Evolutionary conservation across 805 yeast genomes (phyloP).

Genomic region (Osmozyma mogii): DNA sequence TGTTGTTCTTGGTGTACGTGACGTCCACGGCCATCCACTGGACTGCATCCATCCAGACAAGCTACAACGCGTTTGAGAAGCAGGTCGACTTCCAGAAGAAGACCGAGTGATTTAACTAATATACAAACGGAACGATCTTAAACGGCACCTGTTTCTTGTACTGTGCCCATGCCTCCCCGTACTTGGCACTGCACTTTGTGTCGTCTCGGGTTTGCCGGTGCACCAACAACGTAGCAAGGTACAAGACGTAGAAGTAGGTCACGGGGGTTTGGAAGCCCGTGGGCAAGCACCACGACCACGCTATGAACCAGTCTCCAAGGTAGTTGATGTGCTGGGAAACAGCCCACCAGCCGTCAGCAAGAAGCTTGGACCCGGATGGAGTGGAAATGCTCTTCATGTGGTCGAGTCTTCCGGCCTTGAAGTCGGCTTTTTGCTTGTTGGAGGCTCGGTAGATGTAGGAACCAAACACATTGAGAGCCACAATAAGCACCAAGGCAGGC

Average conservation of each 20-base stretch:
- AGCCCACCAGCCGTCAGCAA: constrained; percentile 96
- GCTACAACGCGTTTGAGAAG: constrained; percentile 78
- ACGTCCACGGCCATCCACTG: constrained; percentile 60
- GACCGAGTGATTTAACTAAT: constrained; percentile 38
- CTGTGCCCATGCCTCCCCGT: constrained; percentile 79
- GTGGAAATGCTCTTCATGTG: constrained; percentile 60
- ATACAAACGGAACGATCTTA: constrained; percentile 82
- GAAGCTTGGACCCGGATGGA: constrained; percentile 66
- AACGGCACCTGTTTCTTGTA: constrained; percentile 79
- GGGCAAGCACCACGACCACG: constrained; percentile 87
- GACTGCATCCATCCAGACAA: constrained; percentile 63
- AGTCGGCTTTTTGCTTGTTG: constrained; percentile 77
- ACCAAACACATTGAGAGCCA: constrained; percentile 50
- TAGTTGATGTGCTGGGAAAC: constrained; percentile 88
- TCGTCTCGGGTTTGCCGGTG: constrained; percentile 93
- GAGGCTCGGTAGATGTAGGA: constrained; percentile 77
- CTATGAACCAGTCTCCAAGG: constrained; percentile 90
- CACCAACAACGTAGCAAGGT: constrained; percentile 71
- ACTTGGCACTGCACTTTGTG: constrained; percentile 78
- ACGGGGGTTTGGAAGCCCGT: constrained; percentile 76
- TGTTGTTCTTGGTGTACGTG: constrained; percentile 49
- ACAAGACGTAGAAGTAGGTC: constrained; percentile 80
- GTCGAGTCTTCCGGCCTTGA: constrained; percentile 67
- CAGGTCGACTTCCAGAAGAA: constrained; percentile 47
- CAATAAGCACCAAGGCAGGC: constrained; percentile 29